Percentiles rank a stretch among this genome's conserved stretches.
Evolutionary conservation across 176 grass and related monocot genomes (phyloP).

Genomic region (Tuctoria greenei): DNA sequence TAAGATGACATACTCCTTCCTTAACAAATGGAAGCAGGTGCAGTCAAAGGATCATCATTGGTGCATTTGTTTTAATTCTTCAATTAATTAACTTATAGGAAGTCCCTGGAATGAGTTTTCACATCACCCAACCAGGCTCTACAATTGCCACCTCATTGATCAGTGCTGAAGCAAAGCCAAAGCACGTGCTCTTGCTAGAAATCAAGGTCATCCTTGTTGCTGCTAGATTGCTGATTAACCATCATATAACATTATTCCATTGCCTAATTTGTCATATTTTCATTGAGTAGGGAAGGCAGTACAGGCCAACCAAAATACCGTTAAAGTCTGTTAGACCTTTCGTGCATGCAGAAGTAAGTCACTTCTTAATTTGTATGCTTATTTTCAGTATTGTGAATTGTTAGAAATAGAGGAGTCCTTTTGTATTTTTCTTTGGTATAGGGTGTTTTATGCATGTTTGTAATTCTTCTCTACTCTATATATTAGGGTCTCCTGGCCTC

Average conservation of each 20-base stretch:
- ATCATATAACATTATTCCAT: neutral
- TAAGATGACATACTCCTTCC: slow-evolving; percentile 4
- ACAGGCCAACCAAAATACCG: slow-evolving; percentile 76
- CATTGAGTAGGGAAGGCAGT: slow-evolving; percentile 61
- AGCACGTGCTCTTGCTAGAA: slow-evolving; percentile 78
- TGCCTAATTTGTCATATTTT: slow-evolving; percentile 23
- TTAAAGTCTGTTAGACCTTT: slow-evolving; percentile 78
- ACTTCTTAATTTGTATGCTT: neutral
- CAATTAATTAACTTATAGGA: slow-evolving; percentile 44
- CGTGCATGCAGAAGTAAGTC: slow-evolving; percentile 67
- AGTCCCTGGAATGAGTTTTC: slow-evolving; percentile 75
- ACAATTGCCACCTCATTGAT: slow-evolving; percentile 80
- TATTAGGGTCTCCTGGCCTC: no score
- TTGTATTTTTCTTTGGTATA: no score
- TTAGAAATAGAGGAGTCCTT: no score
- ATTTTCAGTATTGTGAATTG: neutral
- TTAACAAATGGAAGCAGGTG: no score
- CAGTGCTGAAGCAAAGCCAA: slow-evolving; percentile 67
- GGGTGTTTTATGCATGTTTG: no score
- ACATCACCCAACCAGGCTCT: slow-evolving; percentile 85
- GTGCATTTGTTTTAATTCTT: no score
- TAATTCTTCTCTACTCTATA: no score
- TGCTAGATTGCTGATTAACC: neutral
- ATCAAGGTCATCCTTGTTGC: slow-evolving; percentile 53
- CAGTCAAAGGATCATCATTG: no score